Evolutionary conservation across 2,329 filamentous ascomycete genomes (phyloP).

Genomic region (Aspergillus sclerotialis): DNA sequence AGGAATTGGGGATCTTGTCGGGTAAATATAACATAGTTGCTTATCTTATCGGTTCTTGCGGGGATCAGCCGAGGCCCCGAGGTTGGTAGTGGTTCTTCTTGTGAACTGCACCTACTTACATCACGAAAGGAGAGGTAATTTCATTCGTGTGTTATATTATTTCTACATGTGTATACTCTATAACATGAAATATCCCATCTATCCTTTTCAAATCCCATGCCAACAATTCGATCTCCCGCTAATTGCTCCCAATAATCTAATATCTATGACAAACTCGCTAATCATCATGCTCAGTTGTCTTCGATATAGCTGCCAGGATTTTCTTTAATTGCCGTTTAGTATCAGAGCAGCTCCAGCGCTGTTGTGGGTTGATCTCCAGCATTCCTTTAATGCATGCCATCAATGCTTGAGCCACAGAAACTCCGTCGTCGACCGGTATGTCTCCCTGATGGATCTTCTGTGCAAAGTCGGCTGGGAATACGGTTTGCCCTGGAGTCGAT

Average conservation of each 20-base stretch:
- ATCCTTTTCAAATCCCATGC: background rate
- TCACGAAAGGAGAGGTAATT: background rate
- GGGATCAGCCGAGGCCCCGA: conserved; percentile 5
- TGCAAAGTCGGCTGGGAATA: conserved; percentile 32
- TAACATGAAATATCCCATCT: too few relatives aligned
- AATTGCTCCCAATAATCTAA: background rate
- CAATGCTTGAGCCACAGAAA: conserved; percentile 25
- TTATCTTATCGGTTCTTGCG: conserved; percentile 5
- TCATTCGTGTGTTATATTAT: background rate
- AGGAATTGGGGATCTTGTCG: too few relatives aligned
- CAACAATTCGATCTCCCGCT: background rate
- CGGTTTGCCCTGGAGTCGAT: conserved; percentile 7
- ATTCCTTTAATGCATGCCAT: conserved; percentile 35
- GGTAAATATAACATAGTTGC: background rate
- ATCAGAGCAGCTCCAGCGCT: conserved; percentile 31
- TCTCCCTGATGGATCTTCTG: conserved; percentile 29
- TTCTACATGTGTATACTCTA: too few relatives aligned
- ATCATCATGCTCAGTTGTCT: background rate
- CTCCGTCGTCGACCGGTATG: conserved; percentile 15
- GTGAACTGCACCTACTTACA: too few relatives aligned
- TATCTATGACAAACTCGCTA: conserved; percentile 4
- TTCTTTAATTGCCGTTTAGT: conserved; percentile 27
- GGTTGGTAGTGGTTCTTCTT: conserved; percentile 3
- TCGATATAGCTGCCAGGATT: conserved; percentile 14
- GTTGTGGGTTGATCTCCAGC: conserved; percentile 29